A percentile compares a stretch with the other conserved stretches of the same genome.
Conservation (phyloP, 2,329 filamentous ascomycete genomes). For the Penicillium sp. region DNA sequence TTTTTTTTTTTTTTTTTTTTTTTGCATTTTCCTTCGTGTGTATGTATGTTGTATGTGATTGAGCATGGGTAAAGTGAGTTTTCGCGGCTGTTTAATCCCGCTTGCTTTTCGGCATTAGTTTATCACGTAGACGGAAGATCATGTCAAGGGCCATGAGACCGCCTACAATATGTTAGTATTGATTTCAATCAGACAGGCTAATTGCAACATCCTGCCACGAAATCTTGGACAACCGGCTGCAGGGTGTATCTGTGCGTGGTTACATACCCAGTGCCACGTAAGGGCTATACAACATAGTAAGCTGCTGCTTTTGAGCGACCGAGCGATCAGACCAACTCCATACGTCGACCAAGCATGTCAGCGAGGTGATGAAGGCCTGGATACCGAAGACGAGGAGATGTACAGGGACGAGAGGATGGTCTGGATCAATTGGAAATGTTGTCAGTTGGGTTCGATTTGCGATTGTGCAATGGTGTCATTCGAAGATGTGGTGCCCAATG, state of each 20-base stretch:
- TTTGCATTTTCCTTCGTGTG: background rate
- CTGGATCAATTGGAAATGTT: conserved; percentile 31
- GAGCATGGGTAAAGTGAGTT: background rate
- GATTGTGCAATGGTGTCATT: background rate
- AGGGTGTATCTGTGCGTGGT: background rate
- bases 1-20: background rate
- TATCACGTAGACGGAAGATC: conserved; percentile 32
- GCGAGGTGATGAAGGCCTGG: conserved; percentile 61
- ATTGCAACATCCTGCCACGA: background rate
- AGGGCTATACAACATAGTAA: conserved; percentile 57
- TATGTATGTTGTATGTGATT: background rate
- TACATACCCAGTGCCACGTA: conserved; percentile 57
- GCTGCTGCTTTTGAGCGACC: conserved; percentile 47
- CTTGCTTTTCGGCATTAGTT: conserved; percentile 31
- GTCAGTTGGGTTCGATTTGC: background rate
- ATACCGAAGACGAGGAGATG: conserved; percentile 61
- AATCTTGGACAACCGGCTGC: no score
- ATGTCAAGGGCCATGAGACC: conserved; percentile 42
- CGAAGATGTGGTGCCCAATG: background rate
- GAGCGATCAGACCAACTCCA: conserved; percentile 55
- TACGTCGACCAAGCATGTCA: conserved; percentile 63
- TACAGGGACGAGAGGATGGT: conserved; percentile 58
- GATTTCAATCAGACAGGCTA: background rate
- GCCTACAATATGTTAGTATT: conserved; percentile 27
- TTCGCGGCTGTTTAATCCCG: conserved; percentile 23